Conservation (phyloP, 768 basidiomycete species). For the Hygrophoropsis aurantiaca region DNA sequence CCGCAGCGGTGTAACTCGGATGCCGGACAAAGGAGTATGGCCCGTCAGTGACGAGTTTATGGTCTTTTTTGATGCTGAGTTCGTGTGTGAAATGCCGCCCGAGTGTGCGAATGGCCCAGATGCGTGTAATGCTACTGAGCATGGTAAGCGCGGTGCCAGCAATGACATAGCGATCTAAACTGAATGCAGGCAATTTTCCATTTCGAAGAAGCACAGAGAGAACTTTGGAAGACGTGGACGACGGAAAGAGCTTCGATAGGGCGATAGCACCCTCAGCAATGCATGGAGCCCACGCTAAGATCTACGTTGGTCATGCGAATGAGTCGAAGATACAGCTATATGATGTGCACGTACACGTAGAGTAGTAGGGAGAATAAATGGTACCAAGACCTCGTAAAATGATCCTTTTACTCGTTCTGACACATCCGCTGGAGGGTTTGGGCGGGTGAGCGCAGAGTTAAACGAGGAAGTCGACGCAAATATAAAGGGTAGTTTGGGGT, state of each 20-base stretch:
- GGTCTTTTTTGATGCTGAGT: neutral
- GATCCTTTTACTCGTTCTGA: constrained; percentile 17
- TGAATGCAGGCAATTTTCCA: too few species aligned
- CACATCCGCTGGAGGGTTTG: constrained; percentile 14
- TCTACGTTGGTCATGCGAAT: too few species aligned
- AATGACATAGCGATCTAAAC: too few species aligned
- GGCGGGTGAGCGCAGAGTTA: constrained; percentile 24
- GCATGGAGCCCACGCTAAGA: too few species aligned
- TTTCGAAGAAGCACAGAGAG: too few species aligned
- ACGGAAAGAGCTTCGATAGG: too few species aligned
- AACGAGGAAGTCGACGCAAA: constrained; percentile 26
- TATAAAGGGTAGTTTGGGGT: constrained; percentile 23
- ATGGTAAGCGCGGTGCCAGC: too few species aligned
- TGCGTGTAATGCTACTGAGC: neutral
- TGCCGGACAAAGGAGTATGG: constrained; percentile 19
- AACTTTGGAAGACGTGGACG: too few species aligned
- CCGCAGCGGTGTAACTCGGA: constrained; percentile 13
- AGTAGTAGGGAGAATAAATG: constrained; percentile 15
- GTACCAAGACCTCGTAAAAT: constrained; percentile 23
- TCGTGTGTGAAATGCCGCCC: constrained; percentile 10
- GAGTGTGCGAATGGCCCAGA: constrained; percentile 3
- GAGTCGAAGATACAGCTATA: too few species aligned
- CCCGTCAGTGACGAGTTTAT: constrained; percentile 13
- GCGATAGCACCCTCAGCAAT: too few species aligned
- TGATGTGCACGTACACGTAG: constrained; percentile 22